Percentiles rank a stretch among this genome's conserved stretches.
Conservation (phyloP, 2,329 filamentous ascomycete species). For the Aureobasidium leucospermi region DNA sequence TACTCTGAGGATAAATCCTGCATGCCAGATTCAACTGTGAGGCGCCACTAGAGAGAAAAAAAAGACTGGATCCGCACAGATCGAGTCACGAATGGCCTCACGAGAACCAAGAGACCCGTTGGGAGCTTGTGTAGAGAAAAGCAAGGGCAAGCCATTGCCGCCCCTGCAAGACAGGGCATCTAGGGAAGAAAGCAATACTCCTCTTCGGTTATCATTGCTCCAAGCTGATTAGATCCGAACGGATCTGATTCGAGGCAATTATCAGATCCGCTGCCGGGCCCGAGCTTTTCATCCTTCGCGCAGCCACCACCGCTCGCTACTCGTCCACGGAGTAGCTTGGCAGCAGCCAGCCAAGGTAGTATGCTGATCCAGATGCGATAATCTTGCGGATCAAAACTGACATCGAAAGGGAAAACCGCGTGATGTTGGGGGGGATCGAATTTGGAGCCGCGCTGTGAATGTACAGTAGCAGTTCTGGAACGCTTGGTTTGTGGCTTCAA, state of each 20-base stretch:
- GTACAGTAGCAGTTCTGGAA: background rate
- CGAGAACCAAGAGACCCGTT: background rate
- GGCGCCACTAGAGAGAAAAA: background rate
- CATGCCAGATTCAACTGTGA: background rate
- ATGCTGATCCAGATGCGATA: background rate
- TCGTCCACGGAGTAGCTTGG: background rate
- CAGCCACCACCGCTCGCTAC: background rate
- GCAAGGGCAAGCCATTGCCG: background rate
- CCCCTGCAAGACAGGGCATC: background rate
- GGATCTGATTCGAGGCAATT: slow-evolving; percentile 5
- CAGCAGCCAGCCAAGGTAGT: background rate
- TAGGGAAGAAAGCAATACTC: background rate
- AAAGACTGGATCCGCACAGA: background rate
- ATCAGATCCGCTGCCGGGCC: slow-evolving; percentile 8
- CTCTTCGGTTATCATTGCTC: background rate
- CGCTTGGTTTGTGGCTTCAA: background rate
- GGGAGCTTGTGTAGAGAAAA: background rate
- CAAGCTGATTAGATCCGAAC: slow-evolving; percentile 1
- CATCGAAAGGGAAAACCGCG: background rate
- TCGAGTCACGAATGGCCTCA: background rate
- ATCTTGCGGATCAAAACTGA: slow-evolving; percentile 5
- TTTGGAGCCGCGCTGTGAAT: background rate
- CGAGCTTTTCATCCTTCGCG: slow-evolving; percentile 5
- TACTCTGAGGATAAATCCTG: background rate
- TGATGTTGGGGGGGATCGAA: background rate